These are phyloP conservation scores for Torulaspora gathmanii DNA, from an alignment of 805 yeast species.

Conservation along the genomic window DNA sequence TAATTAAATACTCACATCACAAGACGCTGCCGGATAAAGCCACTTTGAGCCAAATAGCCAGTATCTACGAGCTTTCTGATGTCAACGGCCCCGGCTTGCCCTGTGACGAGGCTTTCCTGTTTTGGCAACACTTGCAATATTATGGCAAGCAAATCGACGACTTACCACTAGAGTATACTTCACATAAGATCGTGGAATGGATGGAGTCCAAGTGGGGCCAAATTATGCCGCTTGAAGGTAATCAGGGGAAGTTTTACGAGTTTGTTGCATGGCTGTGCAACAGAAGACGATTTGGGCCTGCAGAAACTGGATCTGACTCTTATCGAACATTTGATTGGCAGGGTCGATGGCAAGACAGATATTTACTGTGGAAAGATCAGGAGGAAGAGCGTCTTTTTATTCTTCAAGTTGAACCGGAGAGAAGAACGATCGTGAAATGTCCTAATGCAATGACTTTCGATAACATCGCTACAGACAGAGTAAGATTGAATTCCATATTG, in stretches of 20 bases:
- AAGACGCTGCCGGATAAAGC: conserved; percentile 36
- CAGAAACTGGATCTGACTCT: background rate
- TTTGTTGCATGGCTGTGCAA: conserved; percentile 46
- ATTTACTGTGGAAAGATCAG: conserved; percentile 12
- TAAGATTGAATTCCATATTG: conserved; percentile 8
- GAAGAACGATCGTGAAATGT: background rate
- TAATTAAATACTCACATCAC: conserved; percentile 19
- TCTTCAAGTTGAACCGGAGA: conserved; percentile 3
- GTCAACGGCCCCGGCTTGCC: conserved; percentile 55
- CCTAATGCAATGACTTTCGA: background rate
- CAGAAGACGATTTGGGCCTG: background rate
- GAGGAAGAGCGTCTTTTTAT: conserved; percentile 18
- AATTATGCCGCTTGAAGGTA: conserved; percentile 11
- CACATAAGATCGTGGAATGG: conserved; percentile 48
- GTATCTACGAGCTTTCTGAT: conserved; percentile 50
- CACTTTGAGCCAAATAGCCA: conserved; percentile 44
- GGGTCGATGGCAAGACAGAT: conserved; percentile 6
- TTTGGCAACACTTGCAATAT: conserved; percentile 48
- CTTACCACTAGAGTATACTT: conserved; percentile 28
- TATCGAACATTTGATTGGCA: background rate
- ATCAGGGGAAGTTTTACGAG: conserved; percentile 25
- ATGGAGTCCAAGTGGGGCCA: conserved; percentile 43
- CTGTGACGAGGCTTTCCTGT: conserved; percentile 44
- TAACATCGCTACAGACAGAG: conserved; percentile 1
- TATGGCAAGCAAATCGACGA: conserved; percentile 37